Evolutionary conservation across 495 filamentous ascomycete species (phyloP).

Genomic region (Aspergillus bertholletiae): DNA sequence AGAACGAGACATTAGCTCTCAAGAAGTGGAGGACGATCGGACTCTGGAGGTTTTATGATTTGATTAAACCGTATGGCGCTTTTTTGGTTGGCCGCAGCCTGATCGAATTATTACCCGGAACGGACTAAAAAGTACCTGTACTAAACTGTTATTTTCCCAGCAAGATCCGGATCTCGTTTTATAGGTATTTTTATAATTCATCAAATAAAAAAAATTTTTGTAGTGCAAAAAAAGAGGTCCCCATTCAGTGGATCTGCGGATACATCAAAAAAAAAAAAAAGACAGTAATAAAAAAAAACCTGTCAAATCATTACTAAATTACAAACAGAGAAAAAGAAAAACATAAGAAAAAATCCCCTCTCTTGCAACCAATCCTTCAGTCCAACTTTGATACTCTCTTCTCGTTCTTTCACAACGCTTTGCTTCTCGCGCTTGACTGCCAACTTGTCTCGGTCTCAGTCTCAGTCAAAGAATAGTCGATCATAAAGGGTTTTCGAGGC

Average conservation of each 20-base stretch:
- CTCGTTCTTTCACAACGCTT: slow-evolving; percentile 4
- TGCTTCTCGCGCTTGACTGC: not conserved
- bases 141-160: not conserved
- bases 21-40: slow-evolving; percentile 10
- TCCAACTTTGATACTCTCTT: slow-evolving; percentile 2
- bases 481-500: not conserved
- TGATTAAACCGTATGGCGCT: not conserved
- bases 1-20: slow-evolving; percentile 2
- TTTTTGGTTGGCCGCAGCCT: not conserved
- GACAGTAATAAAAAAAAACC: slow-evolving; percentile 17
- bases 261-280: slow-evolving; percentile 14
- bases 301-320: slow-evolving; percentile 25
- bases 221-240: slow-evolving; percentile 3
- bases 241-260: slow-evolving; percentile 30
- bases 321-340: slow-evolving; percentile 46
- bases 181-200: not conserved
- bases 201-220: slow-evolving; percentile 11
- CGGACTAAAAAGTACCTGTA: not conserved
- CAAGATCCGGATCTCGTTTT: not conserved
- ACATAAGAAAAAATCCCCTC: slow-evolving; percentile 27
- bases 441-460: slow-evolving; percentile 1
- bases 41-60: slow-evolving; percentile 9
- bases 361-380: not conserved
- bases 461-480: not conserved
- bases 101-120: slow-evolving; percentile 1